These are phyloP conservation scores for Didymella pomorum DNA, from an alignment of 2,329 filamentous ascomycete species.

Conservation along the genomic window DNA sequence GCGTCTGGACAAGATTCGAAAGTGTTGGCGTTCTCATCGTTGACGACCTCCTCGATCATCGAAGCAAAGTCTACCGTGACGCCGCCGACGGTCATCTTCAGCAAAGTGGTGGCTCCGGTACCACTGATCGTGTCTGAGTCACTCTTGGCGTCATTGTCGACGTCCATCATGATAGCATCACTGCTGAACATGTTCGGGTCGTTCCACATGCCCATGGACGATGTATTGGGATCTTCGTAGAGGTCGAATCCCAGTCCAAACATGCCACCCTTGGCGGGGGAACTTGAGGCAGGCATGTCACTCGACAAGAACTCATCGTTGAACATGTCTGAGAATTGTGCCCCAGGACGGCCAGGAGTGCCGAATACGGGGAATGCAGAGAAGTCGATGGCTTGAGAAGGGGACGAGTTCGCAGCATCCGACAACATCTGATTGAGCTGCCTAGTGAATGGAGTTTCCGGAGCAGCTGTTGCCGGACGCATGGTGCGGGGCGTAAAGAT, in stretches of 20 bases:
- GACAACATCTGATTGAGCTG: conserved; percentile 69
- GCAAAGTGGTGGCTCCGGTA: conserved; percentile 18
- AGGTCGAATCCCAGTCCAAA: conserved; percentile 43
- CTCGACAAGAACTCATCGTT: conserved; percentile 47
- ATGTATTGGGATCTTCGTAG: conserved; percentile 50
- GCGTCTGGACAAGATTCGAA: background rate
- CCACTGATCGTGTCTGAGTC: conserved; percentile 2
- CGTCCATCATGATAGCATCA: conserved; percentile 36
- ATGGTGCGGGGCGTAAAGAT: conserved; percentile 47
- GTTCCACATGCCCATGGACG: conserved; percentile 45
- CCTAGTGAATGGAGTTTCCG: conserved; percentile 66
- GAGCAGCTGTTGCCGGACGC: conserved; percentile 40
- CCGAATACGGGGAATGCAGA: conserved; percentile 48
- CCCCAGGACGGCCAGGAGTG: conserved; percentile 35
- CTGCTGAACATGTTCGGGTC: conserved; percentile 46
- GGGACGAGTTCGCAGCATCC: conserved; percentile 41
- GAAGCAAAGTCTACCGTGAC: conserved; percentile 46
- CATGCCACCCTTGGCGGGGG: conserved; percentile 38
- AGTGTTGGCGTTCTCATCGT: conserved; percentile 18
- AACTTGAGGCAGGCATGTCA: conserved; percentile 49
- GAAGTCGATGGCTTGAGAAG: conserved; percentile 43
- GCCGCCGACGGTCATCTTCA: conserved; percentile 41
- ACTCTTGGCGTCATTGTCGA: conserved; percentile 22
- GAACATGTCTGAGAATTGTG: conserved; percentile 41
- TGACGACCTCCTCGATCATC: conserved; percentile 50